These are phyloP conservation scores for Nigrograna mackinnonii DNA, from an alignment of 2,329 filamentous ascomycete genomes.

Conservation along the genomic window DNA sequence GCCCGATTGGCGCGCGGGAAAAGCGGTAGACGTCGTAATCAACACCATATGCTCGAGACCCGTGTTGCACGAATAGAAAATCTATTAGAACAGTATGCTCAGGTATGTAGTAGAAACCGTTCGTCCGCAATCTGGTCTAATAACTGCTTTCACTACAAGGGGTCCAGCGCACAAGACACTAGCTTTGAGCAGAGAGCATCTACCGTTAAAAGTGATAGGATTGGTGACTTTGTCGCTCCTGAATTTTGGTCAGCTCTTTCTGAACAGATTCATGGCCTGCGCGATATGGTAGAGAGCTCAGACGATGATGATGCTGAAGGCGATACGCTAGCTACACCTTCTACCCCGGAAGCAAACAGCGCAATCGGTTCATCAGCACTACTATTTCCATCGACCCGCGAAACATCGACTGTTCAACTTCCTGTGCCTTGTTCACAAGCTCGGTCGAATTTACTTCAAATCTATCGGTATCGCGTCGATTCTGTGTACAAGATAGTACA, in stretches of 20 bases:
- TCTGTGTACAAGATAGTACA: constrained; percentile 14
- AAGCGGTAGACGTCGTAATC: constrained; percentile 4
- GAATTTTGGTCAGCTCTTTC: constrained; percentile 16
- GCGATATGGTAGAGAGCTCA: constrained; percentile 6
- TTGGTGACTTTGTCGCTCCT: constrained; percentile 6
- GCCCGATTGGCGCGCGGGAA: constrained; percentile 14
- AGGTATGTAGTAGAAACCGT: background rate
- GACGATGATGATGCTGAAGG: constrained; percentile 5
- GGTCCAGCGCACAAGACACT: background rate
- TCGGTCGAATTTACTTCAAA: constrained; percentile 1
- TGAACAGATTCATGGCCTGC: constrained; percentile 7
- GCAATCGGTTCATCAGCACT: background rate
- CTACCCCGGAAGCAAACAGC: background rate
- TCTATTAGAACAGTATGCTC: background rate
- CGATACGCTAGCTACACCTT: background rate
- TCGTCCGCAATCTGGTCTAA: background rate
- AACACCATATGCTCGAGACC: constrained; percentile 3
- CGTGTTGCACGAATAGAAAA: constrained; percentile 1
- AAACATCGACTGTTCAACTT: background rate
- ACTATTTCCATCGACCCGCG: background rate
- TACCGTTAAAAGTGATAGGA: background rate
- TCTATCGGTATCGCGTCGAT: constrained; percentile 13
- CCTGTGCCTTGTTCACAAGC: background rate
- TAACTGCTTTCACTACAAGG: background rate
- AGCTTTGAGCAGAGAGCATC: background rate